Percentiles rank a stretch among this genome's conserved stretches.
These are phyloP conservation scores for Obelidium mucronatum DNA, from an alignment of 192 early-diverging fungal species.

Conservation along the genomic window DNA sequence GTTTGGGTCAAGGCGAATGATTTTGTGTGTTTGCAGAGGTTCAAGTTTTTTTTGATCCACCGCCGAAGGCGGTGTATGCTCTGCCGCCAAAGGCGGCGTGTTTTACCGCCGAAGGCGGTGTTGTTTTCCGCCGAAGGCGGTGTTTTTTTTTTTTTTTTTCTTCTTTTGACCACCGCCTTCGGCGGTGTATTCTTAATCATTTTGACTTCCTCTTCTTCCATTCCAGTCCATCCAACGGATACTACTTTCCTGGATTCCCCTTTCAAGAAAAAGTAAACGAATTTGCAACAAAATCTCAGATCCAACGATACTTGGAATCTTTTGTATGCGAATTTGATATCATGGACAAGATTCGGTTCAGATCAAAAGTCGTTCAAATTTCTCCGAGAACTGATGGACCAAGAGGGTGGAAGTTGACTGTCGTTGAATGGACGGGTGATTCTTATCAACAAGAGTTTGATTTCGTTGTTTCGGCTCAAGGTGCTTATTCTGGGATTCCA, in stretches of 20 bases:
- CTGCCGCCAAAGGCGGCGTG: no score
- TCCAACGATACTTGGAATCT: background rate
- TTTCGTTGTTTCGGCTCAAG: constrained; percentile 16
- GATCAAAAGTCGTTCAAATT: background rate
- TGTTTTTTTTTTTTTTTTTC: no score
- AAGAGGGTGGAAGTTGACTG: background rate
- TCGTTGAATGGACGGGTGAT: background rate
- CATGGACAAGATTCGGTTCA: background rate
- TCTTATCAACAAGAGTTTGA: background rate
- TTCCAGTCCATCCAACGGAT: constrained; percentile 6
- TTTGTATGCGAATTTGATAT: background rate
- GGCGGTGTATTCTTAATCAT: no score
- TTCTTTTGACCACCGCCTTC: no score
- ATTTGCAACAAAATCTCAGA: background rate
- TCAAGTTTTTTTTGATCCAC: no score
- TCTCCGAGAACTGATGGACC: background rate
- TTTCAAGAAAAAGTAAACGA: background rate
- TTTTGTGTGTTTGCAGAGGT: no score
- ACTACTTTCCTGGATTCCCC: constrained; percentile 19
- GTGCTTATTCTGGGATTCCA: background rate
- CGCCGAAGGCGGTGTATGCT: no score
- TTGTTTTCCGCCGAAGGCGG: no score
- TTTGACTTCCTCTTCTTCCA: no score
- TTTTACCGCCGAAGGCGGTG: no score
- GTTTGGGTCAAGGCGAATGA: constrained; percentile 15